Conservation (phyloP, 495 filamentous ascomycete species). For the Cladorrhinum samala region DNA sequence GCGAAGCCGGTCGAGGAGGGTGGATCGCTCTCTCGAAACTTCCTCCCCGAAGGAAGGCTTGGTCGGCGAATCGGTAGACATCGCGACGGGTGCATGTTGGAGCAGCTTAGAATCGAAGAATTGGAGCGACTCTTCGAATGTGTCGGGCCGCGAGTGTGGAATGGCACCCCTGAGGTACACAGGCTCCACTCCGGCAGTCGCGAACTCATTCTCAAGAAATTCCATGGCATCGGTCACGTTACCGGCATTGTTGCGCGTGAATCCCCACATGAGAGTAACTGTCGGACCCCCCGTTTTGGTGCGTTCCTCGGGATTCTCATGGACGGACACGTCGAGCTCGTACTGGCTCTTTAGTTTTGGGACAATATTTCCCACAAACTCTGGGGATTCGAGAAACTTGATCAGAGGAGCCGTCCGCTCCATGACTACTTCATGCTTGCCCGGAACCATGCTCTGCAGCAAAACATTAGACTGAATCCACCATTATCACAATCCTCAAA, state of each 20-base stretch:
- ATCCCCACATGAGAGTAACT: conserved; percentile 53
- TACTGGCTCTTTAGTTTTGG: conserved; percentile 85
- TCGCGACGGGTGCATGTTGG: conserved; percentile 75
- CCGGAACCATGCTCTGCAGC: conserved; percentile 82
- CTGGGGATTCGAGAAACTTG: conserved; percentile 68
- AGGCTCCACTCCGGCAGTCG: conserved; percentile 76
- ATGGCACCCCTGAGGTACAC: conserved; percentile 87
- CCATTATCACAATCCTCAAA: neutral
- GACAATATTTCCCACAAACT: conserved; percentile 70
- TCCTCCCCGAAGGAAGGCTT: conserved; percentile 71
- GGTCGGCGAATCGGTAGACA: conserved; percentile 80
- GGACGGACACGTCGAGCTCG: conserved; percentile 74
- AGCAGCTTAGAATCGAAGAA: conserved; percentile 96
- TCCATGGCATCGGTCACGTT: conserved; percentile 94
- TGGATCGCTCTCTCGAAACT: conserved; percentile 64
- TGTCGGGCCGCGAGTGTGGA: conserved; percentile 94
- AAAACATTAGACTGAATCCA: neutral
- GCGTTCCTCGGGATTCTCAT: conserved; percentile 47
- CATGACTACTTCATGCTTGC: conserved; percentile 85
- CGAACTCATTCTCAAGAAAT: conserved; percentile 76
- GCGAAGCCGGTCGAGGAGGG: conserved; percentile 74
- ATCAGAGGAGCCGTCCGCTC: conserved; percentile 65
- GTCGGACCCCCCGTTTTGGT: conserved; percentile 49
- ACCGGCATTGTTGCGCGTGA: conserved; percentile 95
- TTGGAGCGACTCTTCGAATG: conserved; percentile 91